These are phyloP conservation scores for Sicyos baderoa DNA, from an alignment of 306 rosid species.

Conservation along the genomic window DNA sequence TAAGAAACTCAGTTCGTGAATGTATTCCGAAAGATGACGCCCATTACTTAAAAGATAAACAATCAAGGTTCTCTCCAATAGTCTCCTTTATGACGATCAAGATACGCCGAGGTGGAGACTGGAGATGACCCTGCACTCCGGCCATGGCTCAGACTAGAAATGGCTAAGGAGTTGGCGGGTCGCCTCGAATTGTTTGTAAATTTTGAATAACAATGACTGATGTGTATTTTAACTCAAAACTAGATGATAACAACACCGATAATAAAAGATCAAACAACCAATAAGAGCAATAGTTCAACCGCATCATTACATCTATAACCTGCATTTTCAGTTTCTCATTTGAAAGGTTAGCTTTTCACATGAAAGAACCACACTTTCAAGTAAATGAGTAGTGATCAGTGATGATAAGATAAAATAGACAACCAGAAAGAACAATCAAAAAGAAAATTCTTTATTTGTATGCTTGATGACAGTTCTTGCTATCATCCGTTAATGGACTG, in stretches of 20 bases:
- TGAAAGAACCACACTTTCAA: neutral
- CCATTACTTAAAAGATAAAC: neutral
- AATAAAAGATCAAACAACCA: neutral
- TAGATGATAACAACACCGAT: neutral
- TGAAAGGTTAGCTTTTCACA: neutral
- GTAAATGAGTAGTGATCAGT: neutral
- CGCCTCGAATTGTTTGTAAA: neutral
- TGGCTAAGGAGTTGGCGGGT: neutral
- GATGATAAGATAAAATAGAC: neutral
- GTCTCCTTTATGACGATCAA: neutral
- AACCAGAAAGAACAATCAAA: conserved; percentile 4
- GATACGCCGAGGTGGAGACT: neutral
- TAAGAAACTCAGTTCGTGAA: neutral
- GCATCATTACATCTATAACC: too few relatives aligned
- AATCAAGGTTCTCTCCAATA: neutral
- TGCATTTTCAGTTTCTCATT: neutral
- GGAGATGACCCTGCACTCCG: neutral
- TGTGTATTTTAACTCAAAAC: neutral
- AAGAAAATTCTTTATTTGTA: neutral
- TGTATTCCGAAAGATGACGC: neutral
- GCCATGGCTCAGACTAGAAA: conserved; percentile 10
- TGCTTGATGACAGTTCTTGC: conserved; percentile 3
- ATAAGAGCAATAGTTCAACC: too few relatives aligned
- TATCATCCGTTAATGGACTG: neutral
- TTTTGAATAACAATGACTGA: neutral